A percentile compares a stretch with the other conserved stretches of the same genome.
Evolutionary conservation across 306 rosid genomes (phyloP).

Genomic region (Vachellia collinsii): DNA sequence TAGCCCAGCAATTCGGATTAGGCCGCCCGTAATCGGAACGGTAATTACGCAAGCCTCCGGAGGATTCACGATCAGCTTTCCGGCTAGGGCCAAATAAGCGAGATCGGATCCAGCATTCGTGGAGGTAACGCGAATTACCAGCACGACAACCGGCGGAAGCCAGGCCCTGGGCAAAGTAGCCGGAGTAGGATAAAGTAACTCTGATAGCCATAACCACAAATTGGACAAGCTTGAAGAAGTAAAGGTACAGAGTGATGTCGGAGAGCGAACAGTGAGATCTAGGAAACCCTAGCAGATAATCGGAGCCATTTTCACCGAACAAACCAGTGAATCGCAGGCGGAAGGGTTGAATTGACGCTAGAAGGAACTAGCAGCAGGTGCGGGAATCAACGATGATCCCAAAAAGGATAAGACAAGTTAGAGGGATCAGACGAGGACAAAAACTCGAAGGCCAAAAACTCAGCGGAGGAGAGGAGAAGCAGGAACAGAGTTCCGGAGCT

Average conservation of each 20-base stretch:
- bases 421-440: background rate
- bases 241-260: slow-evolving; percentile 52
- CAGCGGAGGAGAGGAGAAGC: background rate
- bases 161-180: slow-evolving; percentile 83
- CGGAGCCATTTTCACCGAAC: slow-evolving; percentile 45
- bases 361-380: background rate
- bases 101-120: slow-evolving; percentile 73
- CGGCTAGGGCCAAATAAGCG: slow-evolving; percentile 57
- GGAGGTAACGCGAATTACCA: slow-evolving; percentile 58
- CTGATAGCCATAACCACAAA: slow-evolving; percentile 73
- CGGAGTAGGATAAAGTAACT: slow-evolving; percentile 73
- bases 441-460: no score
- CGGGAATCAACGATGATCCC: slow-evolving; percentile 34
- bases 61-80: slow-evolving; percentile 56
- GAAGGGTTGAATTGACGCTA: slow-evolving; percentile 47
- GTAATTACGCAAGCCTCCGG: slow-evolving; percentile 50
- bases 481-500: background rate
- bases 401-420: background rate
- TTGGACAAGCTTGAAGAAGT: slow-evolving; percentile 40
- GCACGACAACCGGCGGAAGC: slow-evolving; percentile 68
- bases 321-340: slow-evolving; percentile 34
- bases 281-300: slow-evolving; percentile 50
- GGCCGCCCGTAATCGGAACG: slow-evolving; percentile 38
- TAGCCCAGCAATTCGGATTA: slow-evolving; percentile 40
- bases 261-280: slow-evolving; percentile 25